Evolutionary conservation across 2,329 filamentous ascomycete genomes (phyloP), one percentile per base, ranked within the genome.

Genomic region (Fusarium albidum): DNA sequence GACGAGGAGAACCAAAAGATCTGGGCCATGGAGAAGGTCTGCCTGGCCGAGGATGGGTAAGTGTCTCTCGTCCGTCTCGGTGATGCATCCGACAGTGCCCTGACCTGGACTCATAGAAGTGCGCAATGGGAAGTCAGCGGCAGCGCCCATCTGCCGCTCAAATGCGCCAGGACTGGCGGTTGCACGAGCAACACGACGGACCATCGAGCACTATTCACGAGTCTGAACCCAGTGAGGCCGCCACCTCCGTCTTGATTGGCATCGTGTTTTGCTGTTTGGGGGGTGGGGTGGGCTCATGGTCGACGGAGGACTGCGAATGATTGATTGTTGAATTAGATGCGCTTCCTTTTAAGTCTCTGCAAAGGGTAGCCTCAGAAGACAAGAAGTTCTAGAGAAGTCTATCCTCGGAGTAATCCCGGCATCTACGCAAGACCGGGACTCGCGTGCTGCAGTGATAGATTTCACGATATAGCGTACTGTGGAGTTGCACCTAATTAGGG

Each of bases 1-100:
- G 37, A 65, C 11, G 37, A 62, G 17, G 44, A 59, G 5, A 33
- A 57, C 5, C 57, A 59, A 25, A 66, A 68, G 32, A 56, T 82
- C 35, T 75, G 72, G n/a, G 55, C 81, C 65, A 69, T 80, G 35
- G 77, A 83, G 69, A 69, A 70, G 25, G 70, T 75, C 12, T 83
- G 80, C 63, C 70, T 74, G 2, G 62, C 61, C 11, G 18, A 59
- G 2, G 58, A 71, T 6, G 74, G 72, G 76, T 78, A 68, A 62
- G 73, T 66, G 9, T 18, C 15, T 18, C 15, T 38, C 12, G 5
- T 18, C 13, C 6, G 7, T 12, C 9, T 21, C 39, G 28, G n/a
- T 13, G 18, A 14, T 14, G 6, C 31, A 15, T 37, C n/a, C 10
- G 13, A 10, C 7, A 26, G 6, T 18, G 6, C 42, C 33, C 53